Conservation (phyloP, 1,284 basidiomycete genomes). For the Ceratobasidium sp. region DNA sequence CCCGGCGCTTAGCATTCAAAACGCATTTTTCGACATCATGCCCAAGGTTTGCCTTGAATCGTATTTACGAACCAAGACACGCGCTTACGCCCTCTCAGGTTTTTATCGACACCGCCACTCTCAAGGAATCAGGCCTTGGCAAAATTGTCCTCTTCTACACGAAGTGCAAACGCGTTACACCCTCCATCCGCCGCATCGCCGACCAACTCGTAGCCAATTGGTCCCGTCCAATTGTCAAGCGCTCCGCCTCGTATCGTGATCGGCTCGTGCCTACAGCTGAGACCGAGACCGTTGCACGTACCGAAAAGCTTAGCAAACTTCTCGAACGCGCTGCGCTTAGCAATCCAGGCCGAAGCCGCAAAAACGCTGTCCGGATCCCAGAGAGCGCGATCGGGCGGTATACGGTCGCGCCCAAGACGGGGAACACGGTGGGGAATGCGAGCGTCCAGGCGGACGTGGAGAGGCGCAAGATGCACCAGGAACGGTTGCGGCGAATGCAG, state of each 20-base stretch:
- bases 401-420: slow-evolving; percentile 68
- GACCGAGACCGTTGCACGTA: slow-evolving; percentile 50
- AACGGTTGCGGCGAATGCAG: slow-evolving; percentile 42
- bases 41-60: slow-evolving; percentile 57
- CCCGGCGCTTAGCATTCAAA: slow-evolving; percentile 95
- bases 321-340: slow-evolving; percentile 61
- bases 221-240: slow-evolving; percentile 95
- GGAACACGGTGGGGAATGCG: slow-evolving; percentile 9
- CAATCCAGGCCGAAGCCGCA: slow-evolving; percentile 59
- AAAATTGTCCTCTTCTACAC: slow-evolving; percentile 95
- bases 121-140: slow-evolving; percentile 93
- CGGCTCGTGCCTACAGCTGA: slow-evolving; percentile 65
- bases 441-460: slow-evolving; percentile 40
- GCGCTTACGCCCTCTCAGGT: slow-evolving; percentile 54
- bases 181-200: slow-evolving; percentile 80
- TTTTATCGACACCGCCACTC: slow-evolving; percentile 89
- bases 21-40: slow-evolving; percentile 86
- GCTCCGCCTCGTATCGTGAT: slow-evolving; percentile 84
- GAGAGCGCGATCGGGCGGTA: slow-evolving; percentile 71
- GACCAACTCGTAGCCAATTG: slow-evolving; percentile 85
- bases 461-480: slow-evolving; percentile 41
- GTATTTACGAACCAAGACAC: not conserved
- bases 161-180: slow-evolving; percentile 87
- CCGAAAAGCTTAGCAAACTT: slow-evolving; percentile 69
- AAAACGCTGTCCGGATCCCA: slow-evolving; percentile 80